Evolutionary conservation across 768 basidiomycete species (phyloP).

Genomic region (Ramaria sp.): DNA sequence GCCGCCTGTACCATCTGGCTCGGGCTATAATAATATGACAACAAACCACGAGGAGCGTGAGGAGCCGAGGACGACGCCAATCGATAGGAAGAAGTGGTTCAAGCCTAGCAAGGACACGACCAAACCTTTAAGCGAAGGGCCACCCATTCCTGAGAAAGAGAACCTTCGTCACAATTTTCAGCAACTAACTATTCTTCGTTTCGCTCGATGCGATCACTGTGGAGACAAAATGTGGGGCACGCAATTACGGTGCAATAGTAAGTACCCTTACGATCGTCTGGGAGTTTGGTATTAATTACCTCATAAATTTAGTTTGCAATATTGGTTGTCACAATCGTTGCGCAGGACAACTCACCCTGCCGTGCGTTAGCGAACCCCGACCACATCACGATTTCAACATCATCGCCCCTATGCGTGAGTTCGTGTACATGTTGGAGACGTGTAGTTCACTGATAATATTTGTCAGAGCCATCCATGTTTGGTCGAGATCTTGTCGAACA

Average conservation of each 20-base stretch:
- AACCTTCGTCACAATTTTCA: conserved; percentile 74
- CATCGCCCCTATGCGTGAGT: conserved; percentile 20
- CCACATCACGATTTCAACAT: conserved; percentile 24
- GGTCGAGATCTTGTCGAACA: conserved; percentile 84
- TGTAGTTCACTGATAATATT: conserved; percentile 4
- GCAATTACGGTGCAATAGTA: conserved; percentile 83
- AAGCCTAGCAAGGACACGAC: conserved; percentile 6
- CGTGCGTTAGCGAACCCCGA: conserved; percentile 35
- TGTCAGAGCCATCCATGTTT: conserved; percentile 78
- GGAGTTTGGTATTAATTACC: background rate
- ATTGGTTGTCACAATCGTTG: conserved; percentile 86
- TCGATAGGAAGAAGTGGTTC: conserved; percentile 2
- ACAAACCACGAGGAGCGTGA: conserved; percentile 6
- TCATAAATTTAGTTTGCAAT: conserved; percentile 50
- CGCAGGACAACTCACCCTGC: conserved; percentile 47
- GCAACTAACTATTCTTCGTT: conserved; percentile 76
- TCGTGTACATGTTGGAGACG: conserved; percentile 20
- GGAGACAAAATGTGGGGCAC: conserved; percentile 98
- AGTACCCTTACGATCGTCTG: conserved; percentile 20
- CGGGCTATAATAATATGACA: background rate
- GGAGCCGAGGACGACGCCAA: conserved; percentile 2
- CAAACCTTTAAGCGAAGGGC: background rate
- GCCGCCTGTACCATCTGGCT: background rate
- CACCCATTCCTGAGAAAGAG: conserved; percentile 2
- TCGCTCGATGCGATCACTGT: conserved; percentile 91